Conservation (phyloP, 495 filamentous ascomycete genomes). For the Annulohypoxylon nitens region DNA sequence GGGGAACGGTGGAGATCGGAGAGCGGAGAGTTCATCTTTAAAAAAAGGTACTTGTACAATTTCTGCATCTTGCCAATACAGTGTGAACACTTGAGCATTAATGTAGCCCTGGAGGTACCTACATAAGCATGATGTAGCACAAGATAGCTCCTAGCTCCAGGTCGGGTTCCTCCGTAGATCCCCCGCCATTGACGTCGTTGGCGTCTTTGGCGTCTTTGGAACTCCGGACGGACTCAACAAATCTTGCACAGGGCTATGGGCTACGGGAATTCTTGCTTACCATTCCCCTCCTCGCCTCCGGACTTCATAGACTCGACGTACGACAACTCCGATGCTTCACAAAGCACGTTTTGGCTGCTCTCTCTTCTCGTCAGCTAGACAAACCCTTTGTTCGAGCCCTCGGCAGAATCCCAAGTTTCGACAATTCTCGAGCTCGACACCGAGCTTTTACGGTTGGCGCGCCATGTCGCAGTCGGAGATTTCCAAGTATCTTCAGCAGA, state of each 20-base stretch:
- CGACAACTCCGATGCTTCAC: conserved; percentile 33
- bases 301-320: conserved; percentile 5
- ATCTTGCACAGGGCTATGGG: conserved; percentile 5
- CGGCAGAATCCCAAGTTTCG: conserved; percentile 4
- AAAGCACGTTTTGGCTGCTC: conserved; percentile 22
- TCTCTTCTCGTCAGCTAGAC: conserved; percentile 29
- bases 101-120: not conserved
- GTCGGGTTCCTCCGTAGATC: conserved; percentile 30
- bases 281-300: conserved; percentile 1
- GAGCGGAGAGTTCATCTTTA: no score
- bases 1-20: no score
- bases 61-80: conserved; percentile 1
- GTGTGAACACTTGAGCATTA: conserved; percentile 1
- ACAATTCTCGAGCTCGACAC: conserved; percentile 24
- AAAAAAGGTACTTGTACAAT: not conserved
- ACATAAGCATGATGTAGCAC: not conserved
- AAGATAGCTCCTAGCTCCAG: conserved; percentile 11
- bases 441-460: conserved; percentile 30
- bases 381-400: conserved; percentile 3
- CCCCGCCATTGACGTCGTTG: conserved; percentile 41
- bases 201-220: conserved; percentile 18
- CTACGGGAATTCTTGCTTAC: conserved; percentile 6
- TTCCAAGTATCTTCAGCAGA: conserved; percentile 58
- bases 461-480: conserved; percentile 58
- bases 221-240: conserved; percentile 39